Evolutionary conservation across 2,329 filamentous ascomycete genomes (phyloP).

Genomic region (Camptophora hylomeconis): DNA sequence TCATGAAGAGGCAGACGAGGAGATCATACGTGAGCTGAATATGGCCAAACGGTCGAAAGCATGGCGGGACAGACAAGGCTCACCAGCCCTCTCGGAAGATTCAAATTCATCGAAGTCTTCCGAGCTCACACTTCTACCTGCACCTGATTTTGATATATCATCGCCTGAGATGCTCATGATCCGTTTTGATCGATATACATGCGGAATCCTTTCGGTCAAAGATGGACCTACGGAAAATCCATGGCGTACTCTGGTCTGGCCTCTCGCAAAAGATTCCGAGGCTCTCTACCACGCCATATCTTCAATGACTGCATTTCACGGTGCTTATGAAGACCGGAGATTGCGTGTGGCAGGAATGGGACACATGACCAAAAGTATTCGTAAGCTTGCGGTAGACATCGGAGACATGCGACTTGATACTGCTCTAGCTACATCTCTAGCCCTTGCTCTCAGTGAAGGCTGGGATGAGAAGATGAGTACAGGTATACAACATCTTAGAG

Average conservation of each 20-base stretch:
- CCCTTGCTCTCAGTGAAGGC: slow-evolving; percentile 55
- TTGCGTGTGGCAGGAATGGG: slow-evolving; percentile 52
- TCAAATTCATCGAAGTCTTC: slow-evolving; percentile 21
- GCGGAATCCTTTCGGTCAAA: slow-evolving; percentile 58
- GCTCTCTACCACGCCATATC: slow-evolving; percentile 56
- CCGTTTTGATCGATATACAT: slow-evolving; percentile 53
- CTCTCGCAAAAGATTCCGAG: slow-evolving; percentile 49
- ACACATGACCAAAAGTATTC: slow-evolving; percentile 54
- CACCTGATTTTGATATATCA: slow-evolving; percentile 35
- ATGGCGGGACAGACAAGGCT: slow-evolving; percentile 15
- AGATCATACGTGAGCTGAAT: slow-evolving; percentile 32
- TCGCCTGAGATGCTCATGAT: slow-evolving; percentile 50
- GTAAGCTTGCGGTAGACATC: slow-evolving; percentile 45
- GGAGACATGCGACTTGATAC: slow-evolving; percentile 43
- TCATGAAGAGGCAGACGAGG: slow-evolving; percentile 44
- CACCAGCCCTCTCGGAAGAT: slow-evolving; percentile 23
- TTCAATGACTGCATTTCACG: slow-evolving; percentile 56
- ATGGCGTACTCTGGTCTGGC: slow-evolving; percentile 60
- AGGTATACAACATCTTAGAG: slow-evolving; percentile 56
- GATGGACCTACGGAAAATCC: slow-evolving; percentile 58
- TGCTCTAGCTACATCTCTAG: slow-evolving; percentile 56
- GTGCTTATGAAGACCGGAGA: slow-evolving; percentile 33
- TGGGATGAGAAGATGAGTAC: slow-evolving; percentile 59
- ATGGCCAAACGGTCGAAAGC: not conserved
- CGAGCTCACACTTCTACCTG: slow-evolving; percentile 17